These are phyloP conservation scores for Penicillium sp. DNA, from an alignment of 2,329 filamentous ascomycete species.

Conservation along the genomic window DNA sequence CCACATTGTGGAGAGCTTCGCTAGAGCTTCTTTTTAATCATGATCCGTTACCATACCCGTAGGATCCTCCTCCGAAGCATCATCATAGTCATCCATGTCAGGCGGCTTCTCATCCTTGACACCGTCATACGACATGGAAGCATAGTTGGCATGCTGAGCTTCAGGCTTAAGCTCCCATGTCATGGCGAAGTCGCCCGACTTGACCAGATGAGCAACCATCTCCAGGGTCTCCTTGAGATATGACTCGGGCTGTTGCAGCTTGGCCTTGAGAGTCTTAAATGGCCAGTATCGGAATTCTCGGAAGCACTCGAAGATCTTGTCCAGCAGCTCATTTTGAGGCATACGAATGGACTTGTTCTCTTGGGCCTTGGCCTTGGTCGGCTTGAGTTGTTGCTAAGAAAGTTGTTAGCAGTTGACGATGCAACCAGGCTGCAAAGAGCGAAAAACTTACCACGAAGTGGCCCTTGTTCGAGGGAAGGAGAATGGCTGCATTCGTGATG, in stretches of 20 bases:
- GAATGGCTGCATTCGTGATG: conserved; percentile 65
- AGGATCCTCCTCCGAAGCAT: conserved; percentile 58
- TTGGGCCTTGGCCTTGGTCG: conserved; percentile 60
- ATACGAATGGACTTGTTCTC: conserved; percentile 90
- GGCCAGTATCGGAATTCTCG: conserved; percentile 88
- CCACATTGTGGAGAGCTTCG: conserved; percentile 24
- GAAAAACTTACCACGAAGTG: conserved; percentile 50
- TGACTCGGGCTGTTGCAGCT: conserved; percentile 86
- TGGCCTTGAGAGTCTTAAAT: conserved; percentile 81
- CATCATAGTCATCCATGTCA: conserved; percentile 55
- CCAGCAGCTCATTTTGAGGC: conserved; percentile 83
- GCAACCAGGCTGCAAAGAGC: not conserved
- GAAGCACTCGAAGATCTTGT: conserved; percentile 84
- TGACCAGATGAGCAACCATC: conserved; percentile 80
- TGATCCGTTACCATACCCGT: conserved; percentile 63
- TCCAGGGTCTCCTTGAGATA: conserved; percentile 86
- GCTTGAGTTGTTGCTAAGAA: conserved; percentile 56
- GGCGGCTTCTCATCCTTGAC: conserved; percentile 60
- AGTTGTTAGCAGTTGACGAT: conserved; percentile 32
- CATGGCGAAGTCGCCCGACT: conserved; percentile 82
- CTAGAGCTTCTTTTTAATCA: conserved; percentile 79
- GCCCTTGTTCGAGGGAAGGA: conserved; percentile 51
- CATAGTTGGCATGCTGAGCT: conserved; percentile 63
- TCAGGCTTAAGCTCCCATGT: conserved; percentile 81
- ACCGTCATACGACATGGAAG: conserved; percentile 49